phyloP scores from a whole-genome alignment of 2,329 filamentous ascomycete species.

The Paracorniculantispora psalliotae region DNA sequence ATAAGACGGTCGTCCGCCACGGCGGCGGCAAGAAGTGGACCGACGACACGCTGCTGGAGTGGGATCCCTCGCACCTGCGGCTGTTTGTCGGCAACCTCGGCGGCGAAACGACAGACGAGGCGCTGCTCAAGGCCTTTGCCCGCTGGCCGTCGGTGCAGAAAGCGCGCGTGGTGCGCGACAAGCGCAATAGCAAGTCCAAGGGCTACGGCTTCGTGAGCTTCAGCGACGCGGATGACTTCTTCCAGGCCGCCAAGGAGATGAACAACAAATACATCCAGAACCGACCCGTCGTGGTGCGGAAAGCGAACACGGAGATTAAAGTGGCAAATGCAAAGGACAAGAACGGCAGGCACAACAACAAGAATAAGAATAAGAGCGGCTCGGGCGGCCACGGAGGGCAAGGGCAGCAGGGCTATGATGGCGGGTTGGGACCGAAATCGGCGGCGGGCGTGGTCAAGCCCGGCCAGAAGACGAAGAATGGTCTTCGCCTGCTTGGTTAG shows the following conservation, averaged over 20 bases:
- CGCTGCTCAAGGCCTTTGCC: slow-evolving; percentile 86
- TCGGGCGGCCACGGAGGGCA: slow-evolving; percentile 24
- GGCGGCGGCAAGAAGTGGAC: slow-evolving; percentile 93
- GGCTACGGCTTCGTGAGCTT: slow-evolving; percentile 97
- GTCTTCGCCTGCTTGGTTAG: slow-evolving; percentile 55
- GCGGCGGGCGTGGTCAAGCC: slow-evolving; percentile 55
- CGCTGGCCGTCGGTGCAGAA: slow-evolving; percentile 86
- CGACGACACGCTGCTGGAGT: slow-evolving; percentile 83
- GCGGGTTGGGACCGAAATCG: slow-evolving; percentile 43
- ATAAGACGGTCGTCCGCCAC: slow-evolving; percentile 78
- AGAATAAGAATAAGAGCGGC: slow-evolving; percentile 31
- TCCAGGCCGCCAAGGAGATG: slow-evolving; percentile 95
- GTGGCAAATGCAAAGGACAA: slow-evolving; percentile 64
- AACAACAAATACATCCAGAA: slow-evolving; percentile 98
- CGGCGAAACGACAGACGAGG: slow-evolving; percentile 95
- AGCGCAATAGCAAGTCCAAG: slow-evolving; percentile 92
- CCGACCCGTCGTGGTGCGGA: slow-evolving; percentile 82
- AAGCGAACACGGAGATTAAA: slow-evolving; percentile 88
- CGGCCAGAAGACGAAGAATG: slow-evolving; percentile 63
- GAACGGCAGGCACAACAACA: slow-evolving; percentile 34
- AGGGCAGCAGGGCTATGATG: slow-evolving; percentile 37
- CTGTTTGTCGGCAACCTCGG: slow-evolving; percentile 96
- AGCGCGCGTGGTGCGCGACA: slow-evolving; percentile 89
- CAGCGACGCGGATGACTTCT: slow-evolving; percentile 91
- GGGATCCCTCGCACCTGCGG: slow-evolving; percentile 91